Conservation (phyloP, 2,329 filamentous ascomycete species). For the Septoria linicola region DNA sequence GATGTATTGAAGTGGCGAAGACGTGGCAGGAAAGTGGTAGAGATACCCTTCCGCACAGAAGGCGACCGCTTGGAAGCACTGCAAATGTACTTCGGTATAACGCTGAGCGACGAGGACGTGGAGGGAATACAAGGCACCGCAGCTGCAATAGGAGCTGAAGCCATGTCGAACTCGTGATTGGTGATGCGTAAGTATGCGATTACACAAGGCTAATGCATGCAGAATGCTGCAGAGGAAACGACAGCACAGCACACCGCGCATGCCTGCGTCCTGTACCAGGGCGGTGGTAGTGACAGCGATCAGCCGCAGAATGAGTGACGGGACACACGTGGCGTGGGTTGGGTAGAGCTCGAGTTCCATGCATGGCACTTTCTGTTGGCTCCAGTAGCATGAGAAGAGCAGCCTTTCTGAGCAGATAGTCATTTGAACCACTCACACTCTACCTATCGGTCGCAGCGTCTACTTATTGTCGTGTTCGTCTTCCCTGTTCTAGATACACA, state of each 20-base stretch:
- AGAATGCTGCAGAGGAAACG: neutral
- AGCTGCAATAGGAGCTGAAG: slow-evolving; percentile 21
- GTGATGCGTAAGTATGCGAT: neutral
- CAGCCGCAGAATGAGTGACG: neutral
- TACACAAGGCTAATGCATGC: neutral
- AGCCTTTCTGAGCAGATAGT: too few relatives aligned
- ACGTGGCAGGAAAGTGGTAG: slow-evolving; percentile 38
- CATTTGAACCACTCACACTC: too few relatives aligned
- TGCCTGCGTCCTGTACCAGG: neutral
- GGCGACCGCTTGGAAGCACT: slow-evolving; percentile 46
- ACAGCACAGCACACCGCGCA: neutral
- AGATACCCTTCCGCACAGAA: slow-evolving; percentile 44
- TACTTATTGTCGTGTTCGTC: too few relatives aligned
- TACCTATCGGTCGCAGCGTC: too few relatives aligned
- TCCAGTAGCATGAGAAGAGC: too few relatives aligned
- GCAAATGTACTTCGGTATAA: slow-evolving; percentile 48
- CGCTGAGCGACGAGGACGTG: slow-evolving; percentile 41
- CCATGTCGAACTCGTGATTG: neutral
- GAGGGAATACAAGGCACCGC: slow-evolving; percentile 39
- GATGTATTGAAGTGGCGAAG: slow-evolving; percentile 34
- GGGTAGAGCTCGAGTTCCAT: too few relatives aligned
- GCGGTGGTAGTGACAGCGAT: neutral
- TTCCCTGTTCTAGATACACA: too few relatives aligned
- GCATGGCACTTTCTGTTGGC: too few relatives aligned
- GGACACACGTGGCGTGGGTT: neutral